Percentiles rank a stretch among this genome's conserved stretches.
Conservation (phyloP, 805 yeast genomes). For the Sugiyamaella smithiae region DNA sequence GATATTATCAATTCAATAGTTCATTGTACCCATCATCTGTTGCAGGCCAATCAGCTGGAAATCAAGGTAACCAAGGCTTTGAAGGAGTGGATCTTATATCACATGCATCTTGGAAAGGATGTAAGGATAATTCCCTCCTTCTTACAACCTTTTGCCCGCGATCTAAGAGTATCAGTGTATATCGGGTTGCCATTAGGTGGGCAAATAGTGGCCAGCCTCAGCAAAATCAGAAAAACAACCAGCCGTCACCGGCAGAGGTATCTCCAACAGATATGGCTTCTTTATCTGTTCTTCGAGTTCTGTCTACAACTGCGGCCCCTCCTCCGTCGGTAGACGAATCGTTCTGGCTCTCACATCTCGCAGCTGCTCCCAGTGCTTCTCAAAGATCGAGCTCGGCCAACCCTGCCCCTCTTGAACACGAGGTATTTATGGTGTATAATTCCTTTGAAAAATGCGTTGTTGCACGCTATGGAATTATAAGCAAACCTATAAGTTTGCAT, state of each 20-base stretch:
- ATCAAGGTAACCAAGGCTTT: neutral
- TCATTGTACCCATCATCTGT: slow-evolving; percentile 17
- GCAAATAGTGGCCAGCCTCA: slow-evolving; percentile 13
- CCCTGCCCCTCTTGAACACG: slow-evolving; percentile 16
- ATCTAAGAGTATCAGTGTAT: slow-evolving; percentile 24
- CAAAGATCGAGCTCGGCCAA: neutral
- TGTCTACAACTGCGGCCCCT: slow-evolving; percentile 11
- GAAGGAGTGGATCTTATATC: slow-evolving; percentile 23
- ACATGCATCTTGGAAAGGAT: slow-evolving; percentile 29
- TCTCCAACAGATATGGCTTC: slow-evolving; percentile 15
- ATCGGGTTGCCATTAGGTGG: slow-evolving; percentile 32
- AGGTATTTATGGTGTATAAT: slow-evolving; percentile 19
- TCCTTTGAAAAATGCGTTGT: slow-evolving; percentile 7
- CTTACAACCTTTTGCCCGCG: slow-evolving; percentile 29
- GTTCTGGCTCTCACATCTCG: slow-evolving; percentile 16
- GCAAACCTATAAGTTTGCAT: slow-evolving; percentile 19
- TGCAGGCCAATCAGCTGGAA: slow-evolving; percentile 14
- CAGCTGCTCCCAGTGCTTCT: slow-evolving; percentile 17
- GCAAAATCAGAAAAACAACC: slow-evolving; percentile 6
- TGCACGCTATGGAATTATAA: slow-evolving; percentile 14
- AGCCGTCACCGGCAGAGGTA: neutral
- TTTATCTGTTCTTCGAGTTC: slow-evolving; percentile 12
- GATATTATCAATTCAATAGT: slow-evolving; percentile 30
- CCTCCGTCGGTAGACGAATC: slow-evolving; percentile 13
- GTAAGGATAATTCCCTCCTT: slow-evolving; percentile 28